Base-by-base conservation (phyloP, 352 stramenopile genomes). In the Thalassiosira mediterranea region DNA sequence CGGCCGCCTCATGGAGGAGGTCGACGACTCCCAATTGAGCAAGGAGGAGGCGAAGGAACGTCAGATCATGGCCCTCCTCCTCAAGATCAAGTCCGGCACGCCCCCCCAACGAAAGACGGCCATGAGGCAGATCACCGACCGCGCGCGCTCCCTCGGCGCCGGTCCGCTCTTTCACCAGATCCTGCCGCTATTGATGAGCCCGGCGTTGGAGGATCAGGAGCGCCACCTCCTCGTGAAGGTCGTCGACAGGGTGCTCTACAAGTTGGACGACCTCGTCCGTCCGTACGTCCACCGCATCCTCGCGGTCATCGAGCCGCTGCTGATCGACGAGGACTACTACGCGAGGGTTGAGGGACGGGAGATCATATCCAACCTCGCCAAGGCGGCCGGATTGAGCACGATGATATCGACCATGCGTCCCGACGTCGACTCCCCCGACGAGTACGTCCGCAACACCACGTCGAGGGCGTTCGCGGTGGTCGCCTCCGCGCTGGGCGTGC, bases 271-370 rank as follows among this genome's bases (percentile, higher is more conserved):
- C 70, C 90, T 99, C 8, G 97, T 99, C 28, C 92, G 97, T n/a
- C 97, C 97, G 0, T 99, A 97, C 76, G 97, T 99, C 31, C 97
- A 99, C 90, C 97, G 98, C 73, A 99, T 99, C 54, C 81, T 99
- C 15, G 97, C 98, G 7, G 97, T 99, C 17, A 99, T 99, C 71
- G 96, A 99, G 84, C 97, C 97, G 15, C 85, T 99, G 47, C 88
- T 99, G 21, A 99, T 99, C 73, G 97, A 99, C 80, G 96, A 99
- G 83, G 97, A 99, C 84, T 99, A 99, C 71, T 99, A 99, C 81
- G 97, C 97, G 21, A 93, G 97, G 60, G 96, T 99, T 0, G 97
- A 99, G 94, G 97, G 96, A 26, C 90, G 97, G 58, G 97, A 99
- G 82, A 99, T 99, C 76, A 98, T 99, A 62, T 98, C 95, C 42